phyloP scores from a whole-genome alignment of 257 asterid genomes.

The Capsicum baccatum region DNA sequence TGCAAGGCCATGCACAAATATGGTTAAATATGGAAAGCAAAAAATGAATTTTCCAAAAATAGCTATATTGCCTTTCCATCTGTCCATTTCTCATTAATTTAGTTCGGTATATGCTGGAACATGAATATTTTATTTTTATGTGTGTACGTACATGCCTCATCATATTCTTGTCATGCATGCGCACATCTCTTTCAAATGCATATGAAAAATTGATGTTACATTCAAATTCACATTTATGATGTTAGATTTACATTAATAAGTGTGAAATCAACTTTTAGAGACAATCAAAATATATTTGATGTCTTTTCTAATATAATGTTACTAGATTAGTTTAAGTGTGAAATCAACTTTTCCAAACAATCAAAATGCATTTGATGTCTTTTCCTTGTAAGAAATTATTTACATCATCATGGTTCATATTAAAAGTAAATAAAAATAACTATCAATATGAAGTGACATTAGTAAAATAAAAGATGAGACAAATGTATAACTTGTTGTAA shows the following conservation, averaged over 20 bases:
- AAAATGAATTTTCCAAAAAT: constrained; percentile 58
- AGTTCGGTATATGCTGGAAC: constrained; percentile 42
- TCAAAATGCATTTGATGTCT: too few species aligned
- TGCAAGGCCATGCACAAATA: constrained; percentile 42
- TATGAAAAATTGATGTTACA: not conserved
- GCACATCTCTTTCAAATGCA: not conserved
- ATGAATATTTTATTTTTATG: not conserved
- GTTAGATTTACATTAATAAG: too few species aligned
- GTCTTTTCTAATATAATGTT: too few species aligned
- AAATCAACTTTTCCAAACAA: too few species aligned
- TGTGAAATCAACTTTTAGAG: too few species aligned
- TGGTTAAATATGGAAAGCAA: constrained; percentile 55
- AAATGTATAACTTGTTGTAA: not conserved
- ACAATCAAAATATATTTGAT: too few species aligned
- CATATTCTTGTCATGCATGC: not conserved
- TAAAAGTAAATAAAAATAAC: not conserved
- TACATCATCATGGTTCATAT: not conserved
- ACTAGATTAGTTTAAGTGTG: too few species aligned
- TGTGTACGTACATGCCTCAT: not conserved
- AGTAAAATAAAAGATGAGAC: not conserved
- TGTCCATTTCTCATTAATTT: constrained; percentile 35
- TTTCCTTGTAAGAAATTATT: not conserved
- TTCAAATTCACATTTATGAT: too few species aligned
- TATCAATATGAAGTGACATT: not conserved
- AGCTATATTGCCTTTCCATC: constrained; percentile 42